Base-by-base conservation (phyloP, 805 yeast genomes). In the Groenewaldozyma salmanticensis region DNA sequence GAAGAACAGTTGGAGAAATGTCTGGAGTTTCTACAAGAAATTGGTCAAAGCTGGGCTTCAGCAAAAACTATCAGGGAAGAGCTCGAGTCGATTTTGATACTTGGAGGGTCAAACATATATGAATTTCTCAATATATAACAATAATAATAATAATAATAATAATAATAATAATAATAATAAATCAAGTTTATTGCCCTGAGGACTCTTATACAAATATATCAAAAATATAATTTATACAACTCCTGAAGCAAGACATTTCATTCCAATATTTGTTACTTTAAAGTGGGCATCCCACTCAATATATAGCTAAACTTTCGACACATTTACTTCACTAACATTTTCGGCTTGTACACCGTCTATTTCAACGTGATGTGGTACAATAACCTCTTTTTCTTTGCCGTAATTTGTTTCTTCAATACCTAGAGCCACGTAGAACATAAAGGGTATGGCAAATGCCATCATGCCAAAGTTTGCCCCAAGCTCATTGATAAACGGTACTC, bases 401-500 rank as follows among this genome's bases (percentile, higher is more conserved):
- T 47, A 47, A 27, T 47, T 47, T 9, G 50, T 47, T 33, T 45
- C 49, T 11, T 34, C 32, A 4, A 35, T 27, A 16, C 32, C 20
- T 5, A 29, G 21, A 17, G 50, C 48, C 6, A 47, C 50, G 20
- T 42, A 47, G 16, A 15, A 13, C 48, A 44, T 44, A 7, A 44
- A 32, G 4, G 50, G 48, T 11, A 45, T 42, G 20, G 44, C 36
- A 32, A 38, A 16, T 11, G 27, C 42, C 46, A 47, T 45, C 37
- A 47, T 31, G 4, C 33, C 40, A 34, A 47, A 45, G 21, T 44
- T 44, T 18, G 48, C 48, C 6, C 18, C 40, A 13, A 47, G 35
- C 40, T 47, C 50, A 27, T 47, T 47, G 19, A 47, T 42, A 24
- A 47, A 47, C 7, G 50, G 48, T 13, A 38, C 38, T 2, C 33